Evolutionary conservation across 2,329 filamentous ascomycete species (phyloP).

Genomic region (Parasarocladium wereldwijsianum): DNA sequence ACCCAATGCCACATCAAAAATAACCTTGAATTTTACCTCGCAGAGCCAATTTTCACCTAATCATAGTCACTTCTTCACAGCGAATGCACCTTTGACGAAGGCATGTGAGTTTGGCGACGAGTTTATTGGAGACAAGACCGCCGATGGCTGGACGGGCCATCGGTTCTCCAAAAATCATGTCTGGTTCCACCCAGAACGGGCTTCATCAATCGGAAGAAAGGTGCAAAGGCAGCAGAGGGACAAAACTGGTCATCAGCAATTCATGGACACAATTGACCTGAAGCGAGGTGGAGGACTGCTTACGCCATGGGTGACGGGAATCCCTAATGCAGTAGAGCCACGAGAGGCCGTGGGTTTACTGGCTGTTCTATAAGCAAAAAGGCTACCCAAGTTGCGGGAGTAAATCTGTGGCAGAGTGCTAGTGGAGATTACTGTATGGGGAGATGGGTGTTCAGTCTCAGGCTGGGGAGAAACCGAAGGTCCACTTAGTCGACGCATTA

Average conservation of each 20-base stretch:
- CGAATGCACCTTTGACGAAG: not conserved
- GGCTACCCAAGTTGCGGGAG: not conserved
- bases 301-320: conserved; percentile 1
- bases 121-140: conserved; percentile 1
- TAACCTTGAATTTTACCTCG: no score
- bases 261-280: conserved; percentile 1
- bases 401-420: conserved; percentile 1
- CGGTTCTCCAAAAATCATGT: conserved; percentile 1
- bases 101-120: conserved; percentile 2
- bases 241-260: not conserved
- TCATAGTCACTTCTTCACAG: not conserved
- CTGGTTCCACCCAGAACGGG: not conserved
- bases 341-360: not conserved
- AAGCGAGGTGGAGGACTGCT: not conserved
- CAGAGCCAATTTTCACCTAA: no score
- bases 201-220: not conserved
- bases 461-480: no score
- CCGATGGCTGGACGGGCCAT: not conserved
- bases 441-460: no score
- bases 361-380: not conserved
- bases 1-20: no score
- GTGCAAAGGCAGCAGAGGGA: no score
- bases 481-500: no score
- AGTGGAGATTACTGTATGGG: not conserved
- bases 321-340: not conserved